Evolutionary conservation across 495 filamentous ascomycete genomes (phyloP), one percentile per base, ranked within the genome.

Genomic region (Hyaloscypha bicolor): DNA sequence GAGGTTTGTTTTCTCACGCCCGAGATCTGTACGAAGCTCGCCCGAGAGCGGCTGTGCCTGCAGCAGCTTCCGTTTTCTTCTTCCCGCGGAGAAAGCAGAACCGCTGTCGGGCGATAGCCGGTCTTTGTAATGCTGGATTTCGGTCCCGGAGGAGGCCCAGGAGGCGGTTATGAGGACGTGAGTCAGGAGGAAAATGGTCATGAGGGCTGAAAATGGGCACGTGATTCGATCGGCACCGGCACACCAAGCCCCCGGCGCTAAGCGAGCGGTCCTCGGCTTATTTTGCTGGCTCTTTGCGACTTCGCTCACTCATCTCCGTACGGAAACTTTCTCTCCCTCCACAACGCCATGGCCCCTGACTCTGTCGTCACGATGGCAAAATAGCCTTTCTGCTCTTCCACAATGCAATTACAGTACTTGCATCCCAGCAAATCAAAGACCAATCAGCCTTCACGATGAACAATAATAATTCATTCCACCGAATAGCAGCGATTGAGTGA

Each of bases 301-400:
- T 19, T 19, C 42, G 42, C 16, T 48, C 16, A 6, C 42, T 48
- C 42, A 16, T 4, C 42, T 37, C 12, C 35, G 6, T 12, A 14
- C n/a, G n/a, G n/a, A n/a, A n/a, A n/a, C 2, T 48, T 48, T 48
- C 42, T 48, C 33, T 37, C 9, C 42, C 53, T 12, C 29, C 53
- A 56, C 25, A 29, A 56, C 19, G n/a, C 53, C 53, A 56, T 56
- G 9, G 21, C 53, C 29, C 53, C 29, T 31, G 21, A 30, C 53
- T 56, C 53, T 56, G 29, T 25, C 19, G 29, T 56, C 53, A 56
- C 53, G 53, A 56, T 56, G 53, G 53, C 53, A 25, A 56, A 56
- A 56, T 56, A 25, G 53, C 22, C 19, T 25, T 30, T 56, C 53
- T 56, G 9, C 53, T 12, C 22, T 56, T 56, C 9, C 53, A 11